These are phyloP conservation scores for Seminavis robusta DNA, from an alignment of 108 stramenopile genomes.

Conservation along the genomic window DNA sequence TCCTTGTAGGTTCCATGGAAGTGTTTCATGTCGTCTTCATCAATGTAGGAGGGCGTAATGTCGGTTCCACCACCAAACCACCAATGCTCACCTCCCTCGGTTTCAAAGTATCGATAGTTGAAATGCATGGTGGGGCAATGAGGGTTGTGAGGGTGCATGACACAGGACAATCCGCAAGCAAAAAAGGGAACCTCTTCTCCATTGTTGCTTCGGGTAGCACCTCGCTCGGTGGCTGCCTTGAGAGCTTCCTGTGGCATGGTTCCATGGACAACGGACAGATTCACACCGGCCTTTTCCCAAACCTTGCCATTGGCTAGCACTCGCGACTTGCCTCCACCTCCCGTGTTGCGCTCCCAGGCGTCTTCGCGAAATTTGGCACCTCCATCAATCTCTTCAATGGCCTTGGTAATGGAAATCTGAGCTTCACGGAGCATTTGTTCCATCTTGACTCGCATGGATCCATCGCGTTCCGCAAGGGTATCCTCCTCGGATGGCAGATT, in stretches of 20 bases:
- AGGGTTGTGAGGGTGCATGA: conserved; percentile 98
- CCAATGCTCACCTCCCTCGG: conserved; percentile 96
- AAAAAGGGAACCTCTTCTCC: conserved; percentile 93
- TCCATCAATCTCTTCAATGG: conserved; percentile 87
- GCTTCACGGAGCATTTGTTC: conserved; percentile 88
- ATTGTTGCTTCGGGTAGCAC: conserved; percentile 88
- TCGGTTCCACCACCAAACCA: conserved; percentile 96
- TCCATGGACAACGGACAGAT: conserved; percentile 93
- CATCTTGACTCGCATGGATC: conserved; percentile 90
- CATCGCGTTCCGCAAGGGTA: no score
- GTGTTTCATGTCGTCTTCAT: conserved; percentile 92
- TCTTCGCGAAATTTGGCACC: conserved; percentile 86
- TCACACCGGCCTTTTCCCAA: conserved; percentile 96
- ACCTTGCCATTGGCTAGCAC: conserved; percentile 88
- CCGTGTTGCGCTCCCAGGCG: conserved; percentile 85
- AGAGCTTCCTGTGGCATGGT: conserved; percentile 87
- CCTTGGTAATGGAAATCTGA: conserved; percentile 82
- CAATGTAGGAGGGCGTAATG: conserved; percentile 93
- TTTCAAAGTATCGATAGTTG: conserved; percentile 98
- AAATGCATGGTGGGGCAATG: conserved; percentile 96
- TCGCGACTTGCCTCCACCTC: conserved; percentile 93
- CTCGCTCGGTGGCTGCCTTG: conserved; percentile 90
- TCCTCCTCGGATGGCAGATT: no score
- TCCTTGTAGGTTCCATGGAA: conserved; percentile 97
- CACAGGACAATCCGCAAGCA: conserved; percentile 91